A percentile compares a stretch with the other conserved stretches of the same genome.
Evolutionary conservation across 768 basidiomycete species (phyloP).

Genomic region (Rossbeevera mucosa): DNA sequence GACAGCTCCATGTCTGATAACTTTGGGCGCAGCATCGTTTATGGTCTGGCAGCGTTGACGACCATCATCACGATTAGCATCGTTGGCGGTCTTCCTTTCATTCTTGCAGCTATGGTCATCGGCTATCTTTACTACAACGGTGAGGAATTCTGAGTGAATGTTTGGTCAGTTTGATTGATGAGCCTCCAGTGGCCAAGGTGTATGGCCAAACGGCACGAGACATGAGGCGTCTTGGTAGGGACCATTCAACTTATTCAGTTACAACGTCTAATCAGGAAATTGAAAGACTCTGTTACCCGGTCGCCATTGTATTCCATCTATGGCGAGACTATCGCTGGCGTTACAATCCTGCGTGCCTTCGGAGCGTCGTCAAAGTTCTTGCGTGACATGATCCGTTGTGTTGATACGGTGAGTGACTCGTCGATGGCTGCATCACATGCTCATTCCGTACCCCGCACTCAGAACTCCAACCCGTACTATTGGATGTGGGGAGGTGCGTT

Average conservation of each 20-base stretch:
- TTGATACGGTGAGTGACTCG: slow-evolving; percentile 60
- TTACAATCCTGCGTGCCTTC: slow-evolving; percentile 68
- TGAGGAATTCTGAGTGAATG: slow-evolving; percentile 27
- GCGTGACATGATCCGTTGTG: slow-evolving; percentile 76
- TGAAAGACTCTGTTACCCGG: slow-evolving; percentile 43
- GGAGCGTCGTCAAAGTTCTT: slow-evolving; percentile 85
- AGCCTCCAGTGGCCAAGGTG: slow-evolving; percentile 36
- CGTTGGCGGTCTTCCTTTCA: slow-evolving; percentile 75
- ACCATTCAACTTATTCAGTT: background rate
- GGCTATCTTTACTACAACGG: slow-evolving; percentile 68
- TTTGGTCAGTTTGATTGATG: slow-evolving; percentile 5
- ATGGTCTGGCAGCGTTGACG: slow-evolving; percentile 62
- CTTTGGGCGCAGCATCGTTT: slow-evolving; percentile 74
- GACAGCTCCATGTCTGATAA: slow-evolving; percentile 82
- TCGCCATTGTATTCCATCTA: slow-evolving; percentile 47
- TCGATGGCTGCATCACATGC: background rate
- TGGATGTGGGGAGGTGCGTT: slow-evolving; percentile 85
- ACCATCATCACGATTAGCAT: slow-evolving; percentile 71
- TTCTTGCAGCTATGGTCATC: slow-evolving; percentile 53
- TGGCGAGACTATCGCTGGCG: slow-evolving; percentile 48
- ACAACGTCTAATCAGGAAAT: background rate
- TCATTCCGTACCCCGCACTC: background rate
- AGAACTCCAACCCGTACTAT: slow-evolving; percentile 72
- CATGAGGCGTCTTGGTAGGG: slow-evolving; percentile 70
- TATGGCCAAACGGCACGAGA: slow-evolving; percentile 87